Base-by-base conservation (phyloP, 78 protist species). In the Chrysochromulina tobinii region DNA sequence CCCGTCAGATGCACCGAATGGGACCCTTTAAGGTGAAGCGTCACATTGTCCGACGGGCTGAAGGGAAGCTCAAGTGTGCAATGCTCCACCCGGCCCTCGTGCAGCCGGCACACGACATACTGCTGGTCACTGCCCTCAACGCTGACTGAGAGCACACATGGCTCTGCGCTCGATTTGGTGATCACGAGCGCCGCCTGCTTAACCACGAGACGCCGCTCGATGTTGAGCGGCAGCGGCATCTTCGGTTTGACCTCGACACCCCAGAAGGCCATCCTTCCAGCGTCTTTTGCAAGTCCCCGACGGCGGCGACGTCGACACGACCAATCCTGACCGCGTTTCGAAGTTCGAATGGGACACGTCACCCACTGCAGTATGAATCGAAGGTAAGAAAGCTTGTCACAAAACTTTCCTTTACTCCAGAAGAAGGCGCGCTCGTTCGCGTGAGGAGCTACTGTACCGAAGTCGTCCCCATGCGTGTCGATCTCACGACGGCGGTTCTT, bases 21-120 rank as follows among this genome's bases (percentile, higher is more conserved):
- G n/a, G 6, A 2, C 58, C 55, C 83, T 1, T 54, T 50, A 21
- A 75, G 21, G 69, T 38, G 83, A 7, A 75, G 14, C 83, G 38
- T 2, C 23, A n/a, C 54, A 12, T 15, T 25, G 57, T 75, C 83
- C 58, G 23, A 14, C 3, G 83, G 83, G 57, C 27, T 18, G 83
- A 75, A 75, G 83, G 83, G 83, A 2, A 75, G 57, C 83, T 75
- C 83, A 21, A 75, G 8, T 57, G 83, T 11, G 83, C 83, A 75
- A 2, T 75, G 83, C 83, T 75, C 83, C 25, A 75, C 20, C 27
- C 2, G 12, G 57, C 83, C 83, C 83, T 75, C 83, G 23, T 75
- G 83, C 83, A 75, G 83, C 18, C 83, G 54, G 83, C 83, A 75
- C 27, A 75, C 83, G 58, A 75, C 83, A n/a, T 9, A 75, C 27